These are phyloP conservation scores for Erythrobasidium hasegawianum DNA, from an alignment of 1,284 basidiomycete species.

Conservation along the genomic window DNA sequence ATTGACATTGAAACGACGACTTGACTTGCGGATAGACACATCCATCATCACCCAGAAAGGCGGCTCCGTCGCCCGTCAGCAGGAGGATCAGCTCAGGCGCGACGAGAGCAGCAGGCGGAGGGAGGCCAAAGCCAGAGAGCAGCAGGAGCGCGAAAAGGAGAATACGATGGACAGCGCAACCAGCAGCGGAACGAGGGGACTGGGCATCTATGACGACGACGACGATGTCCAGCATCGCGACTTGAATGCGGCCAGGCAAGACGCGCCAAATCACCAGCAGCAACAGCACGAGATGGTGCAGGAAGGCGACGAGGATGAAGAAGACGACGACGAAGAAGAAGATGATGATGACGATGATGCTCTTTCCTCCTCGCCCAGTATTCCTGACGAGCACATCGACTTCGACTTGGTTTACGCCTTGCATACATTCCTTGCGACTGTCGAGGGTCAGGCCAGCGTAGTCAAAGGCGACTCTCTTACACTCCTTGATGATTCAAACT, in stretches of 20 bases:
- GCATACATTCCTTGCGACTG: conserved; percentile 90
- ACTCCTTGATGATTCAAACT: conserved; percentile 92
- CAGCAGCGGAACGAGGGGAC: neutral
- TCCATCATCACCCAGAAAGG: conserved; percentile 1
- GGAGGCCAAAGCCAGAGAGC: neutral
- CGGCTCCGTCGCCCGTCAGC: neutral
- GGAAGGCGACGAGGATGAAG: conserved; percentile 28
- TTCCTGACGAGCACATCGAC: conserved; percentile 76
- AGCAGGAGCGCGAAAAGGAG: conserved; percentile 2
- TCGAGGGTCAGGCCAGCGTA: conserved; percentile 93
- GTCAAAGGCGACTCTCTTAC: conserved; percentile 92
- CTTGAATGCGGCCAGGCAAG: neutral
- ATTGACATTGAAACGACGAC: too few species aligned
- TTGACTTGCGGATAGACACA: neutral
- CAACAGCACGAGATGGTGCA: conserved; percentile 4
- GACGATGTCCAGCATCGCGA: neutral
- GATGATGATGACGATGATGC: conserved; percentile 32
- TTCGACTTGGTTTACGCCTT: conserved; percentile 83
- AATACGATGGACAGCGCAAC: neutral
- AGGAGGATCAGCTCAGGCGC: neutral
- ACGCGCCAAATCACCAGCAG: neutral
- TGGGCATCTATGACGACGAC: conserved; percentile 2
- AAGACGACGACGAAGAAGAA: conserved; percentile 19
- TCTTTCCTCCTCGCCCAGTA: conserved; percentile 14
- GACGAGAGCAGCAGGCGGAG: neutral